Base-by-base conservation (phyloP, 2,329 filamentous ascomycete genomes). In the Aspergillus fijiensis region DNA sequence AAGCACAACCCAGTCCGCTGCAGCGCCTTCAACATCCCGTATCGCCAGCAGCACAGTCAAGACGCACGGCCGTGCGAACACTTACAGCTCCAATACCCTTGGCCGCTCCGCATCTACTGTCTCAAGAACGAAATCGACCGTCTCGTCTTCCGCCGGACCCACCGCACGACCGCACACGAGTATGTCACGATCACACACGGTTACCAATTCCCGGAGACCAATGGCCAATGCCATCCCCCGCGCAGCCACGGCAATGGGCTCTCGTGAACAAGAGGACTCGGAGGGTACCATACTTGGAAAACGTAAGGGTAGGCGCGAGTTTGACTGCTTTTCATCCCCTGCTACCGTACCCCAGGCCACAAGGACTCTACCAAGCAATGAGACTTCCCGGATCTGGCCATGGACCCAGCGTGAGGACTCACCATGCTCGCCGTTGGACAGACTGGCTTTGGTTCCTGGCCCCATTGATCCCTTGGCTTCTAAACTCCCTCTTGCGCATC, bases 91-190 rank as follows among this genome's bases (percentile, higher is more conserved):
- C 4, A 77, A 76, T 0, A 71, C 73, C 39, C 68, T 74, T 33
- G 74, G 75, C 11, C 70, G 76, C 56, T 70, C 71, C 10, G 70
- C 77, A 5, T 76, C 79, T 6, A 78, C 81, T 29, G 74, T 77
- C 19, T 77, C 77, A 35, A 79, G 80, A 65, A 74, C 78, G 52
- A 77, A 78, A 56, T 81, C 77, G 63, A 80, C 78, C 62, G 86
- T 87, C 63, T 80, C 84, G 14, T 84, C 81, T 62, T 88, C 84
- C 67, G 73, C 86, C 29, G 85, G 87, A 1, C 80, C 82, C 12
- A 81, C 79, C 14, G 66, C 73, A 19, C 82, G 85, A 64, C 79
- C 83, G 14, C 74, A 77, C 5, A 73, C 78, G 60, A 75, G 70
- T 39, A 66, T 71, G 61, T 80, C 72, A 31, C 82, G 85, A 57